These are phyloP conservation scores for Colletotrichum sp. DNA, from an alignment of 2,329 filamentous ascomycete genomes.

Conservation along the genomic window DNA sequence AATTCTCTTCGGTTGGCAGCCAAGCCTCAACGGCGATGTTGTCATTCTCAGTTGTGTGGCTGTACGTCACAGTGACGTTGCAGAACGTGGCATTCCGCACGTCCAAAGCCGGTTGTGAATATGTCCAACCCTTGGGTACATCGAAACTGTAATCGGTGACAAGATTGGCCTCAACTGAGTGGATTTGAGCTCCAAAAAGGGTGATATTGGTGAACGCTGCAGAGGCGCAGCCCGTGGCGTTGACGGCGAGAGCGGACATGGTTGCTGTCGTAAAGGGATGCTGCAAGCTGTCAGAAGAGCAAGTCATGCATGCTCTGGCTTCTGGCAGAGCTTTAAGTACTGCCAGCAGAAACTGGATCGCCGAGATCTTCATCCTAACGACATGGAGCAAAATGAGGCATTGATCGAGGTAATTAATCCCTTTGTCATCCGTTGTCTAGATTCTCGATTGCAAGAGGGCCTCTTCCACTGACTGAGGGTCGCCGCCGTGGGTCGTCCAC, in stretches of 20 bases:
- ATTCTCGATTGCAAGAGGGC: neutral
- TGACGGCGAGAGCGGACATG: neutral
- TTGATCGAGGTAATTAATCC: neutral
- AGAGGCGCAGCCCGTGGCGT: neutral
- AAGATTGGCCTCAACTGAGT: neutral
- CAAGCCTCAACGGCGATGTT: conserved; percentile 9
- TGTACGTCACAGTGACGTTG: conserved; percentile 20
- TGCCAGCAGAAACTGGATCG: rapidly evolving
- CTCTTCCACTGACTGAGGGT: neutral
- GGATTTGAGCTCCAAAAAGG: neutral
- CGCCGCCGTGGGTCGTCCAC: neutral
- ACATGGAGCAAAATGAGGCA: neutral
- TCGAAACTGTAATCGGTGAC: neutral
- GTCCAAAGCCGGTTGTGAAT: neutral
- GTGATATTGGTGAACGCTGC: neutral
- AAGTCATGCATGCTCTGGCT: neutral
- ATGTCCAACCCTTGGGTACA: neutral
- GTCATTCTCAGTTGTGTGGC: conserved; percentile 14
- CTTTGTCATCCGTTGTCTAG: neutral
- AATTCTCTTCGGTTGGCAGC: conserved; percentile 22
- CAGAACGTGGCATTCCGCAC: conserved; percentile 4
- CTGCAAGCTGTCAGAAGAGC: neutral
- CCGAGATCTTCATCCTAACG: rapidly evolving
- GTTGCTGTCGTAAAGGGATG: neutral
- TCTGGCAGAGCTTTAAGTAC: neutral